Evolutionary conservation across 2,329 filamentous ascomycete genomes (phyloP), one percentile per base, ranked within the genome.

Genomic region (Colletotrichum spinosum): DNA sequence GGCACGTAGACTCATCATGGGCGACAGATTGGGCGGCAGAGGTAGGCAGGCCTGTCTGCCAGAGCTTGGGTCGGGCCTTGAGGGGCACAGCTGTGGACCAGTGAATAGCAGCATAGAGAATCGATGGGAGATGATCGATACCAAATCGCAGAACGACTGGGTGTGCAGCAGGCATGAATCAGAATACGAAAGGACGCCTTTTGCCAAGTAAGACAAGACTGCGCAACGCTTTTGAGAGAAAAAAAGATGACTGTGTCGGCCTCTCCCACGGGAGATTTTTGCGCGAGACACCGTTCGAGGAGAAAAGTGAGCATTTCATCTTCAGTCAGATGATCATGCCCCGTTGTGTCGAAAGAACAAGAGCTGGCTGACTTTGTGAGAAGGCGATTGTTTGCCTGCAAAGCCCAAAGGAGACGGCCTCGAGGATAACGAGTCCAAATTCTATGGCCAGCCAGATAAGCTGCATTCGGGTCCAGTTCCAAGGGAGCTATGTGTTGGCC

Each of bases 201-300:
- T 25, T 25, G 25, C 25, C 25, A 25, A 25, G 25, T 25, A 45
- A 17, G 9, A n/a, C 35, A 37, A 37, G 42, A 52, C 37, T 44
- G 17, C 33, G 49, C 12, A 12, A 35, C n/a, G 46, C 38, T 37
- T 45, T 52, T 50, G 37, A 34, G 45, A 62, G 13, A 62, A 62
- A 41, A 33, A 44, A 53, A 10, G 15, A 33, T 51, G 25, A 45
- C 53, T 55, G 54, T 57, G 52, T 37, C 52, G 53, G 53, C 58
- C 33, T 42, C 33, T 35, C 15, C 39, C 48, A 56, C 42, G 41
- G 52, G 42, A 15, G 12, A 51, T 8, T 15, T 8, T 34, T 39
- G 45, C 15, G 45, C 46, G 57, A 56, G 48, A 65, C 52, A 62
- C 48, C 53, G 52, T 55, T 62, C 33, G 38, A 15, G 44, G 38